Base-by-base conservation (phyloP, 148 eudicot genomes). In the Chenopodium formosanum region DNA sequence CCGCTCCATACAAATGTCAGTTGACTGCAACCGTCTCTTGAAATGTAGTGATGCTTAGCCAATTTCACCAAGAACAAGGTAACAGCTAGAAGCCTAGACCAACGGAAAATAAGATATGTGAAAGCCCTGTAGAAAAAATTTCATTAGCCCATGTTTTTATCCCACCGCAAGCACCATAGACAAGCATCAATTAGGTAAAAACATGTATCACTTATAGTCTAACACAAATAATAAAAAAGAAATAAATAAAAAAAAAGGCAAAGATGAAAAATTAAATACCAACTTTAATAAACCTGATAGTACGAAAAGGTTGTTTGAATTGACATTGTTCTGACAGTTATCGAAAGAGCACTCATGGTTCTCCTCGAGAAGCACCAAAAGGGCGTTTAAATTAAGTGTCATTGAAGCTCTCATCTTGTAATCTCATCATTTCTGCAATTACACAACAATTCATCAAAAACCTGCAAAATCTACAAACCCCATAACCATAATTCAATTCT, bases 21-120 rank as follows among this genome's bases (percentile, higher is more conserved):
- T 79, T 68, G 89, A 83, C 79, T 97, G 92, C 89, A 94, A 88
- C 82, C 94, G 84, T 79, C 87, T 90, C 88, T 83, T 85, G 85
- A 89, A 94, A 88, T 89, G 85, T 74, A 32, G 67, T 32, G 87
- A 87, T 80, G 99, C 97, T 78, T 90, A 84, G 80, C 89, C 91
- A 82, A 90, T 88, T 77, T 97, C 93, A 66, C 98, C 99, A 70
- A 96, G 90, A 83, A 94, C 93, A 87, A 97, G 97, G 87, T 92
- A 91, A 81, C 97, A 97, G 79, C 99, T 97, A 82, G 40, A 37
- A 37, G 40, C 40, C 40, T 37, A 37, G 46, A 86, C 82, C 58
- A 79, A 78, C 71, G 40, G 62, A 86, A 76, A 80, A 47, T 37
- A 81, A 75, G 44, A 37, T 37, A 6, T 37, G 0, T 37, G 44